Conservation (phyloP, 176 grass and related monocot species). For the Carex scoparia region DNA sequence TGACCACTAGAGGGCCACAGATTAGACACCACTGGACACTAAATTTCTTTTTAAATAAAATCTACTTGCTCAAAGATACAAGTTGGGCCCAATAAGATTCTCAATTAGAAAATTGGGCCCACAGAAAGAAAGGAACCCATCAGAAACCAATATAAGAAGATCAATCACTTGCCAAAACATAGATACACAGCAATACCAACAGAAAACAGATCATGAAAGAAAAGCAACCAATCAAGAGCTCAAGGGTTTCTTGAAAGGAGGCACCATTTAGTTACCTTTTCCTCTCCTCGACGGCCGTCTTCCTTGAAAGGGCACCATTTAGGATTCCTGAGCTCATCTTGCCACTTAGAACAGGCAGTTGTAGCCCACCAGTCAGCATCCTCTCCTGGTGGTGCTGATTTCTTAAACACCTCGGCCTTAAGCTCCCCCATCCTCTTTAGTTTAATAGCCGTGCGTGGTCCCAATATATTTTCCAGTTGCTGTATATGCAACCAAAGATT, state of each 20-base stretch:
- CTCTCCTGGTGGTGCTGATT: constrained; percentile 29
- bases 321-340: constrained; percentile 68
- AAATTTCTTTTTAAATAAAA: neutral
- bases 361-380: constrained; percentile 39
- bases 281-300: constrained; percentile 26
- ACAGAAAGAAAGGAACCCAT: neutral
- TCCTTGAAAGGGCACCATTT: constrained; percentile 79
- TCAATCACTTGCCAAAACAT: neutral
- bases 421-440: constrained; percentile 88
- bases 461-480: constrained; percentile 58
- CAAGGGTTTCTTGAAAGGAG: no score
- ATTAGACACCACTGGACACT: neutral
- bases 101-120: neutral
- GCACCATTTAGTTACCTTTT: constrained; percentile 36
- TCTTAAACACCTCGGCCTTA: constrained; percentile 56
- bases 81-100: neutral
- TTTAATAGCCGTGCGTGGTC: constrained; percentile 38
- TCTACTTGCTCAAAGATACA: neutral
- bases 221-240: neutral
- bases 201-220: neutral
- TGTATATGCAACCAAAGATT: constrained; percentile 14
- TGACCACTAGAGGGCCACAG: neutral
- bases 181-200: neutral
- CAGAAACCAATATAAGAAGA: constrained; percentile 3
- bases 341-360: constrained; percentile 43